A percentile compares a stretch with the other conserved stretches of the same genome.
phyloP scores from a whole-genome alignment of 75 land plant genomes.

The Isoetes taiwanensis region DNA sequence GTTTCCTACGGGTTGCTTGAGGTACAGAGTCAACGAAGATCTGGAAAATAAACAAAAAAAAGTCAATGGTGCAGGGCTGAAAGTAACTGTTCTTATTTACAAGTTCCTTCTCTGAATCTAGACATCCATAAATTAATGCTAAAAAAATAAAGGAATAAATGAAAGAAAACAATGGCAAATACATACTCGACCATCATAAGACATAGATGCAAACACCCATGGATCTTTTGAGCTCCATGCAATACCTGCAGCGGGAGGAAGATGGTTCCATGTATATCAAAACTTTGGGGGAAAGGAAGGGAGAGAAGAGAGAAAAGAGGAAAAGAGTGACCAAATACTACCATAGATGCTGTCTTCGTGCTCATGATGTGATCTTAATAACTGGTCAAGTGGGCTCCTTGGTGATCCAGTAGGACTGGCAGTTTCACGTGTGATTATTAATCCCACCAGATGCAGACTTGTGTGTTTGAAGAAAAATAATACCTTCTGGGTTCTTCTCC shows the following conservation, averaged over 20 bases:
- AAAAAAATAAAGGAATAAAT: neutral
- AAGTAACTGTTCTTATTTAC: too few species aligned
- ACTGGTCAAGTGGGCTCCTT: conserved; percentile 35
- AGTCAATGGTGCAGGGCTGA: neutral
- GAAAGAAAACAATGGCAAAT: neutral
- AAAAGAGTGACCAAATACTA: conserved; percentile 4
- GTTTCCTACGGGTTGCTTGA: conserved; percentile 11
- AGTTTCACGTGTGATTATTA: neutral
- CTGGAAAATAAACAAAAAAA: conserved; percentile 13
- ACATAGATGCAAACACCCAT: conserved; percentile 87
- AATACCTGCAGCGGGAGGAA: conserved; percentile 37
- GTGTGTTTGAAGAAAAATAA: neutral
- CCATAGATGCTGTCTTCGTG: conserved; percentile 99
- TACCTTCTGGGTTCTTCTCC: conserved; percentile 34
- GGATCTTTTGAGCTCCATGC: conserved; percentile 96
- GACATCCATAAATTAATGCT: neutral
- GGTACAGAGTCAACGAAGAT: conserved; percentile 26
- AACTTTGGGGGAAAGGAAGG: neutral
- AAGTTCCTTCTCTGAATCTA: neutral
- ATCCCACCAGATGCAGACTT: neutral
- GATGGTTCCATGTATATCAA: neutral
- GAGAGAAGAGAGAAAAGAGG: neutral
- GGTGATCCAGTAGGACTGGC: conserved; percentile 49
- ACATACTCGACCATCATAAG: conserved; percentile 96
- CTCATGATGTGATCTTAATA: conserved; percentile 71